Conservation (phyloP, 2,329 filamentous ascomycete genomes). For the Thermoascus crustaceus region DNA sequence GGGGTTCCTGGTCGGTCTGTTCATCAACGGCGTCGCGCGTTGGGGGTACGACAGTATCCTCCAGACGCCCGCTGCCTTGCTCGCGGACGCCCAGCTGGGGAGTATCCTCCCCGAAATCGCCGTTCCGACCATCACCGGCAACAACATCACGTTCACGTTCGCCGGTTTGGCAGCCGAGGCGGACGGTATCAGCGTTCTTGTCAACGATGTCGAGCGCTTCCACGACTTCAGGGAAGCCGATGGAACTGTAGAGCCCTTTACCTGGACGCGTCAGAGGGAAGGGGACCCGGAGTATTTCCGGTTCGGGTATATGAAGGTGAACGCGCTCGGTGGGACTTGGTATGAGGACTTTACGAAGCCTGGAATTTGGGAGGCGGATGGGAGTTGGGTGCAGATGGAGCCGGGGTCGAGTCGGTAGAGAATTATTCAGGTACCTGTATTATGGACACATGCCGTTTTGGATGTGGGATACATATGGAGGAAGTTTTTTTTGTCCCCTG, state of each 20-base stretch:
- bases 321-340: constrained; percentile 28
- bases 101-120: constrained; percentile 25
- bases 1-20: constrained; percentile 52
- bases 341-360: constrained; percentile 35
- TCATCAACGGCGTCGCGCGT: constrained; percentile 56
- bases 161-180: constrained; percentile 20
- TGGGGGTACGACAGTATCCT: constrained; percentile 56
- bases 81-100: constrained; percentile 27
- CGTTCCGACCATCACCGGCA: constrained; percentile 11
- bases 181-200: constrained; percentile 51
- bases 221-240: constrained; percentile 42
- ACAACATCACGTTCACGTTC: constrained; percentile 32
- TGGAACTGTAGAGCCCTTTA: constrained; percentile 18
- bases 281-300: constrained; percentile 34
- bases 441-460: too few species aligned
- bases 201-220: constrained; percentile 55
- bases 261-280: constrained; percentile 25
- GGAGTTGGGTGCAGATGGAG: constrained; percentile 10
- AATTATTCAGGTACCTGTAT: too few species aligned
- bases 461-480: too few species aligned
- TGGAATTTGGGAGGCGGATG: constrained; percentile 23
- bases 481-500: too few species aligned
- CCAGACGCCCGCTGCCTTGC: constrained; percentile 46
- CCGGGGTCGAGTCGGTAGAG: constrained; percentile 5
- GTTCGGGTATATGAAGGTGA: constrained; percentile 34